Conservation (phyloP, 371 early-diverging fungal species). For the Mucor piriformis region DNA sequence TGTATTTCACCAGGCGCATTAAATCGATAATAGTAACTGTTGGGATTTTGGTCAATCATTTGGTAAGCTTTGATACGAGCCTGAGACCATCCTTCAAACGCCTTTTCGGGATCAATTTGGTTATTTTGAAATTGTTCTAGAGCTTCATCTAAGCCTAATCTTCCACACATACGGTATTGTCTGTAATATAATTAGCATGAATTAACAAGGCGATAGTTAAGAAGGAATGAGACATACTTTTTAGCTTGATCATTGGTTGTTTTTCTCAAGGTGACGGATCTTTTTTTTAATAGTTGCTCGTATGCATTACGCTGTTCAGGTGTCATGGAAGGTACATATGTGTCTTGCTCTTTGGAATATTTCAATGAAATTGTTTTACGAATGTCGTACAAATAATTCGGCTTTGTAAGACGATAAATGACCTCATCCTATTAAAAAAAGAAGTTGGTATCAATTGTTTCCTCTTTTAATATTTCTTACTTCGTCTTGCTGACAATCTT, state of each 20-base stretch:
- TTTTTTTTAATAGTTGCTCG: constrained; percentile 79
- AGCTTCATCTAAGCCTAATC: constrained; percentile 85
- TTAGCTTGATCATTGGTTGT: constrained; percentile 75
- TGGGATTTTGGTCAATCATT: constrained; percentile 86
- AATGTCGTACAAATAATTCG: constrained; percentile 65
- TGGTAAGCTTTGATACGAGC: constrained; percentile 89
- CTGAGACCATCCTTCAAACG: constrained; percentile 92
- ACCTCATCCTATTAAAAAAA: constrained; percentile 57
- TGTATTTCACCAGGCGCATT: constrained; percentile 94
- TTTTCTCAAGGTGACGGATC: constrained; percentile 72
- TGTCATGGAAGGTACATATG: constrained; percentile 55
- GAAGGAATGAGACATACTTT: no score
- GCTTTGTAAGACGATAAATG: constrained; percentile 72
- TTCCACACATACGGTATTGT: constrained; percentile 72
- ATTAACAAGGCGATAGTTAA: background rate
- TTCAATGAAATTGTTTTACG: constrained; percentile 71
- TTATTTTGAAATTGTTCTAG: constrained; percentile 75
- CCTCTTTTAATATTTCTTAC: constrained; percentile 24
- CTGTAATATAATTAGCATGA: constrained; percentile 14
- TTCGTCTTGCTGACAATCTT: constrained; percentile 79
- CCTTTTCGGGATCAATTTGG: constrained; percentile 68
- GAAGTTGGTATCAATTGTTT: background rate
- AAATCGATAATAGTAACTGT: constrained; percentile 94
- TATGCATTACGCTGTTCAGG: constrained; percentile 79
- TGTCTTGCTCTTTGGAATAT: constrained; percentile 43